phyloP scores from a whole-genome alignment of 2,329 filamentous ascomycete genomes.

The Talaromyces sp. region DNA sequence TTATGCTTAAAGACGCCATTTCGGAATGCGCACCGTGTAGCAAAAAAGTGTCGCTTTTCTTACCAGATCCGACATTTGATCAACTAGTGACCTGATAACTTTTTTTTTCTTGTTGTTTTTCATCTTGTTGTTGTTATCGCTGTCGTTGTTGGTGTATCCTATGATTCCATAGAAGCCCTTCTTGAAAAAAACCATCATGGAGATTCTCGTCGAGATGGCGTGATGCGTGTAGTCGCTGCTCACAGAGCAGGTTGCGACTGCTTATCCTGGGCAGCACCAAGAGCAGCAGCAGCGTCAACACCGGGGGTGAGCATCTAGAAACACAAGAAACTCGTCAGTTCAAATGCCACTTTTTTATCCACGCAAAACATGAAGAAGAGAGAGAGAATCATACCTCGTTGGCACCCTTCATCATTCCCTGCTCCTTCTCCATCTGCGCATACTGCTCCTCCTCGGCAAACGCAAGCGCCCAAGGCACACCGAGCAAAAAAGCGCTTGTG shows the following conservation, averaged over 20 bases:
- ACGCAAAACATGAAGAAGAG: too few relatives aligned
- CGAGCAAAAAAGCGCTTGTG: slow-evolving; percentile 81
- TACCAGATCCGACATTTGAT: background rate
- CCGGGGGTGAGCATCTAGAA: slow-evolving; percentile 40
- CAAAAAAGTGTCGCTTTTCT: background rate
- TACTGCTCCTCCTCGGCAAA: slow-evolving; percentile 95
- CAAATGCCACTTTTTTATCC: too few relatives aligned
- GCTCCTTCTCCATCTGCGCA: slow-evolving; percentile 95
- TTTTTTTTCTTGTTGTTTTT: background rate
- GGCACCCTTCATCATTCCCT: slow-evolving; percentile 88
- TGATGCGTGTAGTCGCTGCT: background rate
- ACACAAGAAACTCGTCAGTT: background rate
- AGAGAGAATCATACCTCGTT: slow-evolving; percentile 72
- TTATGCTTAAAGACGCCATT: background rate
- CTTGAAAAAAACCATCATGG: background rate
- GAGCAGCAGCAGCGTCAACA: slow-evolving; percentile 11
- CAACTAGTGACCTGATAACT: too few relatives aligned
- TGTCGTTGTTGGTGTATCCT: background rate
- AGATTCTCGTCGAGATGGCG: background rate
- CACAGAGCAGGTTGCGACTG: slow-evolving; percentile 9
- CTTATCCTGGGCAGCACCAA: slow-evolving; percentile 4
- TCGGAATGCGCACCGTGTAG: background rate
- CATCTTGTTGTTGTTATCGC: background rate
- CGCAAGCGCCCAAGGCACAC: slow-evolving; percentile 87
- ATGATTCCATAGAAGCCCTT: background rate